phyloP scores from a whole-genome alignment of 768 basidiomycete species.

The Boletus patriciae region DNA sequence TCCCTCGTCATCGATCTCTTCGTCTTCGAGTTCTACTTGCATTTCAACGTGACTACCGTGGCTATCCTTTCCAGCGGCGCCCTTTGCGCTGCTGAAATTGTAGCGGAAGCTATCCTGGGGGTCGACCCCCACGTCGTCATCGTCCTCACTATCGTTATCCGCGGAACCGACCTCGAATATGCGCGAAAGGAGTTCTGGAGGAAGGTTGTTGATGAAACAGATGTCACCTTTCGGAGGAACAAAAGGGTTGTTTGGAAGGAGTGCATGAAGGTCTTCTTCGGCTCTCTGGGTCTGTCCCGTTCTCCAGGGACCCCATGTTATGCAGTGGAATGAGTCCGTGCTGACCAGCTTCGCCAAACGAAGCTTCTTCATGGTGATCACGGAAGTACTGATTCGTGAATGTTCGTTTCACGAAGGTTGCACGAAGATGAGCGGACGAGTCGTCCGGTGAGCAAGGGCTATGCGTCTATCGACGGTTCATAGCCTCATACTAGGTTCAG shows the following conservation, averaged over 20 bases:
- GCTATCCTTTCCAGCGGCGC: constrained; percentile 18
- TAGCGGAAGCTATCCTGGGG: constrained; percentile 1
- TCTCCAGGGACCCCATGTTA: neutral
- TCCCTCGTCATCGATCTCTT: constrained; percentile 26
- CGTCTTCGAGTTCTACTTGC: constrained; percentile 3
- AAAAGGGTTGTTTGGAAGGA: constrained; percentile 48
- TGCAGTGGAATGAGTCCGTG: neutral
- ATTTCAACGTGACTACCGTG: constrained; percentile 3
- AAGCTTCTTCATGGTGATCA: neutral
- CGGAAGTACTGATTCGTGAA: too few relatives aligned
- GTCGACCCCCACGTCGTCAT: constrained; percentile 30
- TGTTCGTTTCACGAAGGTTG: too few relatives aligned
- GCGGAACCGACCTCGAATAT: constrained; percentile 53
- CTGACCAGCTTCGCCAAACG: neutral
- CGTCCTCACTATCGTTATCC: constrained; percentile 34
- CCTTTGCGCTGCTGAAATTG: constrained; percentile 37
- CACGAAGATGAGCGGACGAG: too few relatives aligned
- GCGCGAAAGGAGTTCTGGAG: constrained; percentile 55
- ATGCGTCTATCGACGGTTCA: too few relatives aligned
- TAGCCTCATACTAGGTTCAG: too few relatives aligned
- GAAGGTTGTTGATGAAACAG: constrained; percentile 54
- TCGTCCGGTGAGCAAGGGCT: too few relatives aligned
- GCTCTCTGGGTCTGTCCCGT: constrained; percentile 3
- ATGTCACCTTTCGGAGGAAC: constrained; percentile 40
- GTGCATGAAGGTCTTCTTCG: constrained; percentile 11